Evolutionary conservation across 768 basidiomycete genomes (phyloP).

Genomic region (Inosperma sp.): DNA sequence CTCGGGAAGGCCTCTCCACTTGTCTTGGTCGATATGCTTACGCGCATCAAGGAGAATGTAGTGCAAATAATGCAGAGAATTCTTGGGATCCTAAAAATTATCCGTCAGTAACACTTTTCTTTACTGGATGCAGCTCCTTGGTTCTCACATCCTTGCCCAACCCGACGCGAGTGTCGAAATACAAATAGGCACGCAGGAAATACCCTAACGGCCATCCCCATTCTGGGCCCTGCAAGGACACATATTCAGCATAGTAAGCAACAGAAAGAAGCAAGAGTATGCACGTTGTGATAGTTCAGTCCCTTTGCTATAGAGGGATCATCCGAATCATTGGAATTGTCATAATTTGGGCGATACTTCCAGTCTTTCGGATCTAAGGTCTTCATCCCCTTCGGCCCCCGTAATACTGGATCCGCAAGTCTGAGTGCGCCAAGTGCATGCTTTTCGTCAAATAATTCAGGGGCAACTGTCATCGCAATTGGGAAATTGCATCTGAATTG

Average conservation of each 20-base stretch:
- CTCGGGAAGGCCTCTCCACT: slow-evolving; percentile 94
- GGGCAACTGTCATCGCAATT: slow-evolving; percentile 95
- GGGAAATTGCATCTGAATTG: slow-evolving; percentile 93
- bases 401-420: slow-evolving; percentile 74
- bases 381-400: slow-evolving; percentile 94
- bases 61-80: slow-evolving; percentile 80
- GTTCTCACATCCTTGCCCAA: slow-evolving; percentile 59
- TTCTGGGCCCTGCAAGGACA: slow-evolving; percentile 66
- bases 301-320: slow-evolving; percentile 88
- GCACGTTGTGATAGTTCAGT: slow-evolving; percentile 87
- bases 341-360: slow-evolving; percentile 88
- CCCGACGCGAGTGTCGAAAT: slow-evolving; percentile 75
- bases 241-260: slow-evolving; percentile 12
- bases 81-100: slow-evolving; percentile 49
- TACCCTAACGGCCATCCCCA: slow-evolving; percentile 97
- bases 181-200: slow-evolving; percentile 88
- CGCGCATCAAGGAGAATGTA: slow-evolving; percentile 66
- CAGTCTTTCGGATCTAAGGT: slow-evolving; percentile 84
- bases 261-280: slow-evolving; percentile 15
- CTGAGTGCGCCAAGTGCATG: slow-evolving; percentile 78
- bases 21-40: slow-evolving; percentile 68
- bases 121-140: not conserved
- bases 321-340: slow-evolving; percentile 88
- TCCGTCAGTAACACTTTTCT: slow-evolving; percentile 9
- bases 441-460: slow-evolving; percentile 81